Evolutionary conservation across 164 flowering plant genomes (phyloP).

Genomic region (Nymphaea thermarum): DNA sequence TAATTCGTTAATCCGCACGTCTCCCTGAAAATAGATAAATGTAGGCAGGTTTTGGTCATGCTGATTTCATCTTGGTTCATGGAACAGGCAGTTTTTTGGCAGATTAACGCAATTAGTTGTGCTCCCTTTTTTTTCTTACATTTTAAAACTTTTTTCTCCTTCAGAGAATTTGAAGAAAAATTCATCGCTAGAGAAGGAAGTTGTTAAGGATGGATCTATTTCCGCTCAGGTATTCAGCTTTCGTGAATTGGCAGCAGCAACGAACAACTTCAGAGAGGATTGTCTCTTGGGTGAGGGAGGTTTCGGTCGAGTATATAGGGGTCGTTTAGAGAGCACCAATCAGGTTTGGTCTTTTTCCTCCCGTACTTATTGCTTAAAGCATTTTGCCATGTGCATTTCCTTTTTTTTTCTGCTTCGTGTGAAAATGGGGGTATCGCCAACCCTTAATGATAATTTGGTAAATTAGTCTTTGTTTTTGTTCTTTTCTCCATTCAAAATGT

Average conservation of each 20-base stretch:
- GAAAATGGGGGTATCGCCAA: too few relatives aligned
- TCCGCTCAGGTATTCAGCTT: slow-evolving; percentile 34
- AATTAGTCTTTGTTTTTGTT: neutral
- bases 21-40: neutral
- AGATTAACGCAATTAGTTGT: neutral
- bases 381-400: too few relatives aligned
- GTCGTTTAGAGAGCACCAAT: slow-evolving; percentile 29
- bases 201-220: slow-evolving; percentile 26
- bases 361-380: too few relatives aligned
- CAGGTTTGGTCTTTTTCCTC: slow-evolving; percentile 18
- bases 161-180: slow-evolving; percentile 25
- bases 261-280: slow-evolving; percentile 37
- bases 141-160: neutral
- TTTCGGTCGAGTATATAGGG: slow-evolving; percentile 50
- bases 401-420: too few relatives aligned
- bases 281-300: slow-evolving; percentile 55
- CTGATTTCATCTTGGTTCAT: neutral
- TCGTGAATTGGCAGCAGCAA: slow-evolving; percentile 35
- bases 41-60: neutral
- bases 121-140: neutral
- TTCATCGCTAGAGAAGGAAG: slow-evolving; percentile 11
- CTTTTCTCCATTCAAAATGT: neutral
- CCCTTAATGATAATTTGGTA: too few relatives aligned
- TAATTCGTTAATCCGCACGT: neutral
- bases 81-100: neutral